Conservation (phyloP, 768 basidiomycete species). For the Sarcomyxa edulis region DNA sequence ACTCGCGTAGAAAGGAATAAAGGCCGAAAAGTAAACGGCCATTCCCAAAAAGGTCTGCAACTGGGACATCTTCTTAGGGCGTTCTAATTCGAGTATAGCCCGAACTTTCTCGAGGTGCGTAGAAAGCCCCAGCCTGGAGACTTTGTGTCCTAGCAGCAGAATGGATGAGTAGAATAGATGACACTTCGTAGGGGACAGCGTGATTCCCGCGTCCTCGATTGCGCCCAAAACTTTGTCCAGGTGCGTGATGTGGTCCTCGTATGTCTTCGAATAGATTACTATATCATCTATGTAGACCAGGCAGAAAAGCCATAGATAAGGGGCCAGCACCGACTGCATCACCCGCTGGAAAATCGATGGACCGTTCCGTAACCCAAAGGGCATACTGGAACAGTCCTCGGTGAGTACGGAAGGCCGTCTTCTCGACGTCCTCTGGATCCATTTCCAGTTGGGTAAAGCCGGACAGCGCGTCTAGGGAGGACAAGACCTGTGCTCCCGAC, state of each 20-base stretch:
- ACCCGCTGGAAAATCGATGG: conserved; percentile 32
- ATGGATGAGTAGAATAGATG: conserved; percentile 27
- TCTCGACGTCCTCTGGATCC: no score
- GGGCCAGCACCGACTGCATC: no score
- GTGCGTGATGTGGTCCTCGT: no score
- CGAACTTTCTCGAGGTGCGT: no score
- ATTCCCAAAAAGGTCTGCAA: no score
- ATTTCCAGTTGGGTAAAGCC: no score
- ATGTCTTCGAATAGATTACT: conserved; percentile 23
- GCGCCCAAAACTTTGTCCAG: conserved; percentile 23
- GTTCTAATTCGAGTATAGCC: conserved; percentile 23
- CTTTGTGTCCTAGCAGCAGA: no score
- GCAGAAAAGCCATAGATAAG: conserved; percentile 30
- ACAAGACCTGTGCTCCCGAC: conserved; percentile 23
- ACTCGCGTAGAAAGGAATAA: conserved; percentile 28
- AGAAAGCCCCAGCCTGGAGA: no score
- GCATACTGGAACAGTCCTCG: conserved; percentile 27
- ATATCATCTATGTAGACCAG: conserved; percentile 40
- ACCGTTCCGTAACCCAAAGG: conserved; percentile 1
- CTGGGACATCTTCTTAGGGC: conserved; percentile 18
- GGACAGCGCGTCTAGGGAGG: no score
- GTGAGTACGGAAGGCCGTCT: conserved; percentile 31
- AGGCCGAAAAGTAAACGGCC: conserved; percentile 30
- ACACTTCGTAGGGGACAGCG: conserved; percentile 28
- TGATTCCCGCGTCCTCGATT: conserved; percentile 21